phyloP scores from a whole-genome alignment of 306 rosid species.

The Cucurbita pepo region DNA sequence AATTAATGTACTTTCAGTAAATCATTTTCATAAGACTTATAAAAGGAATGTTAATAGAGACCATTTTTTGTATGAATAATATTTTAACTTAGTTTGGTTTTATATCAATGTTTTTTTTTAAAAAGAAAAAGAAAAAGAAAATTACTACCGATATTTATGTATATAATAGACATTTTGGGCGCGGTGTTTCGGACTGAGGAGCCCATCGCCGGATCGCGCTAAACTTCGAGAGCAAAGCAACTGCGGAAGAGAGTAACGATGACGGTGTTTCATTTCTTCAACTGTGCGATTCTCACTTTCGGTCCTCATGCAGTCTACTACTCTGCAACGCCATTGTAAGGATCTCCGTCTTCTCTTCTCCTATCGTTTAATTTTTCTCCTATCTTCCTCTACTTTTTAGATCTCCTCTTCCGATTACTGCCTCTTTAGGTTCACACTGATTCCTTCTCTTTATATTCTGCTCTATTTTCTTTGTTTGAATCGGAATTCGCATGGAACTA shows the following conservation, averaged over 20 bases:
- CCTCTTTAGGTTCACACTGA: not conserved
- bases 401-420: conserved; percentile 1
- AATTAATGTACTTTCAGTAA: too few relatives aligned
- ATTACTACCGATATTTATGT: too few relatives aligned
- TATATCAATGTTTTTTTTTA: too few relatives aligned
- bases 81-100: too few relatives aligned
- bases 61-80: too few relatives aligned
- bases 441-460: not conserved
- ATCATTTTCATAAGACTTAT: too few relatives aligned
- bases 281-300: conserved; percentile 95
- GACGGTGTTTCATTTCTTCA: conserved; percentile 96
- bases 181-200: not conserved
- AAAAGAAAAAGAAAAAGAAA: too few relatives aligned
- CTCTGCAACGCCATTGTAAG: conserved; percentile 87
- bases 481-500: not conserved
- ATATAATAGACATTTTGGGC: not conserved
- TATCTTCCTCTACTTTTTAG: not conserved
- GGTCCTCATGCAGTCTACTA: conserved; percentile 98
- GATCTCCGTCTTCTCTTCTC: not conserved
- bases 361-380: not conserved
- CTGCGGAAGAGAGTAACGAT: conserved; percentile 12
- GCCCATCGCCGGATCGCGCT: not conserved
- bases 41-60: too few relatives aligned
- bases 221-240: not conserved
- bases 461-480: not conserved